Conservation (phyloP, 768 basidiomycete genomes). For the Lentinula edodes region DNA sequence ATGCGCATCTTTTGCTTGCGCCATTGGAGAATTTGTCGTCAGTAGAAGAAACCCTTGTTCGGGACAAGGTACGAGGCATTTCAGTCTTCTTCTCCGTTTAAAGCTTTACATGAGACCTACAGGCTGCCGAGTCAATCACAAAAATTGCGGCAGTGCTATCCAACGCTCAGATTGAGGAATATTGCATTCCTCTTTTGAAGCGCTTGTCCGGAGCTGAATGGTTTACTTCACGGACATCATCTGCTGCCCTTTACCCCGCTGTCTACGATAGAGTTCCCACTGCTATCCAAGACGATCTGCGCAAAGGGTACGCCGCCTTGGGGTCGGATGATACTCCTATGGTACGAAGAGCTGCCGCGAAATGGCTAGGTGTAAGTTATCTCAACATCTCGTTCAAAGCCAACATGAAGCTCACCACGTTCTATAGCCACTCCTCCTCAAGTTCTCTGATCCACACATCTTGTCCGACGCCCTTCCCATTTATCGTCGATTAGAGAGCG, state of each 20-base stretch:
- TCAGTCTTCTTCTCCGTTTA: background rate
- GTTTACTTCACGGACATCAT: constrained; percentile 97
- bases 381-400: background rate
- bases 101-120: constrained; percentile 8
- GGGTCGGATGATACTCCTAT: constrained; percentile 96
- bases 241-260: constrained; percentile 88
- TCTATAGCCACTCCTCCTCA: constrained; percentile 68
- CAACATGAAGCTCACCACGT: constrained; percentile 11
- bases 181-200: constrained; percentile 87
- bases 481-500: constrained; percentile 88
- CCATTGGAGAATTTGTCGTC: constrained; percentile 94
- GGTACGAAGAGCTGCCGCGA: constrained; percentile 94
- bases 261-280: constrained; percentile 80
- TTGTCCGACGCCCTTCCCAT: constrained; percentile 85
- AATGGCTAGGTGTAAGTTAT: constrained; percentile 85
- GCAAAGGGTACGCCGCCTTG: constrained; percentile 77
- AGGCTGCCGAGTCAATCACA: constrained; percentile 96
- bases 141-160: constrained; percentile 79
- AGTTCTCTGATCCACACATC: constrained; percentile 75
- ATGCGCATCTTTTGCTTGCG: constrained; percentile 83
- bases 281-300: constrained; percentile 76
- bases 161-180: constrained; percentile 76
- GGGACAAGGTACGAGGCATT: constrained; percentile 77
- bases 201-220: constrained; percentile 92
- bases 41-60: constrained; percentile 95